Evolutionary conservation across 75 land plant genomes (phyloP).

Genomic region (Ceratopteris richardii): DNA sequence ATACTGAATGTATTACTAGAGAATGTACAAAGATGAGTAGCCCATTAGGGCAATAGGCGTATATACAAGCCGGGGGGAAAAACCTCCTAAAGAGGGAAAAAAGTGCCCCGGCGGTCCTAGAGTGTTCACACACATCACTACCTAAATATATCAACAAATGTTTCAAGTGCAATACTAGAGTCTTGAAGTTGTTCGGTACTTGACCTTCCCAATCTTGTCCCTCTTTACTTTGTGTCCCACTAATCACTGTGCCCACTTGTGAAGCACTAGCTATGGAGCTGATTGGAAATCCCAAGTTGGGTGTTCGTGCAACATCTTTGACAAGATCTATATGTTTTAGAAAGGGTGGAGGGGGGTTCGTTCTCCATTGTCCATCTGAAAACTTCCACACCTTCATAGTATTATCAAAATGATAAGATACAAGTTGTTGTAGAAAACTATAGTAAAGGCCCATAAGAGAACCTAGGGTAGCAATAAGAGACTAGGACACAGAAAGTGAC

Average conservation of each 20-base stretch:
- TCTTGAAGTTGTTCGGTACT: slow-evolving; percentile 42
- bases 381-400: slow-evolving; percentile 63
- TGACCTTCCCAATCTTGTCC: slow-evolving; percentile 55
- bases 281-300: slow-evolving; percentile 51
- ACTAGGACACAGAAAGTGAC: slow-evolving; percentile 69
- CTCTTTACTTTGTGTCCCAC: slow-evolving; percentile 56
- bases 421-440: slow-evolving; percentile 48
- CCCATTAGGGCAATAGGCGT: no score
- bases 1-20: no score
- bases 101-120: no score
- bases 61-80: no score
- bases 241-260: slow-evolving; percentile 63
- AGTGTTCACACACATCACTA: no score
- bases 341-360: slow-evolving; percentile 51
- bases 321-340: slow-evolving; percentile 59
- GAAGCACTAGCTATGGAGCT: slow-evolving; percentile 70
- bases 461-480: slow-evolving; percentile 45
- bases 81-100: no score
- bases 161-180: slow-evolving; percentile 59
- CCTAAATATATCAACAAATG: no score
- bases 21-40: no score
- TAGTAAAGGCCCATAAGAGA: slow-evolving; percentile 23
- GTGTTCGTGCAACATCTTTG: slow-evolving; percentile 66
- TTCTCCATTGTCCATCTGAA: slow-evolving; percentile 39
- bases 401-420: slow-evolving; percentile 56